Evolutionary conservation across 75 land plant genomes (phyloP).

Genomic region (Cunninghamia lanceolata): DNA sequence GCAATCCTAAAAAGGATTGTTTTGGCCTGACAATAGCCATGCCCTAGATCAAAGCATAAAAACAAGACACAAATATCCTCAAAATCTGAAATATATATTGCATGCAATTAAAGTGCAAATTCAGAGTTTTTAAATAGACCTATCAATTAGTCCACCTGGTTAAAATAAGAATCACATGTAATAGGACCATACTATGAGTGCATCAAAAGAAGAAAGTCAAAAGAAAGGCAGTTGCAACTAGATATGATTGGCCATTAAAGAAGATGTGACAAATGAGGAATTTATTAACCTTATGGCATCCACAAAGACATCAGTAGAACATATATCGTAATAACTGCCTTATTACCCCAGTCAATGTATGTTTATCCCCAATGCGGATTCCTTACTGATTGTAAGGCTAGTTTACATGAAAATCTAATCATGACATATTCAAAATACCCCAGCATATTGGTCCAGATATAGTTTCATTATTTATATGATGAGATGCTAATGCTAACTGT

Average conservation of each 20-base stretch:
- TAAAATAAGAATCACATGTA: background rate
- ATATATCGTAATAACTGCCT: background rate
- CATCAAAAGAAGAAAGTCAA: background rate
- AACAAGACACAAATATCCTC: background rate
- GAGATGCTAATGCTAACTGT: no score
- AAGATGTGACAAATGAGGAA: background rate
- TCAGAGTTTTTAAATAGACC: background rate
- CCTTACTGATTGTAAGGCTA: background rate
- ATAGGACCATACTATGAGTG: background rate
- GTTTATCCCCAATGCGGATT: background rate
- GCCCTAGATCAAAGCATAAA: background rate
- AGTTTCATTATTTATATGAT: no score
- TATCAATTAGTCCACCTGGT: background rate
- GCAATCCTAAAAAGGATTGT: background rate
- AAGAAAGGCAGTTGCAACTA: background rate
- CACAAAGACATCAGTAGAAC: background rate
- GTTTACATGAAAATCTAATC: background rate
- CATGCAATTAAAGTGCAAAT: background rate
- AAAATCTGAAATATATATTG: background rate
- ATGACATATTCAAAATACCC: background rate
- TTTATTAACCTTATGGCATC: background rate
- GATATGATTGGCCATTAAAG: background rate
- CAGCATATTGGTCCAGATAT: no score
- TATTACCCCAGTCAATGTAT: background rate
- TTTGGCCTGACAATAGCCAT: background rate